Conservation (phyloP, 2,329 filamentous ascomycete genomes). For the Immersiporthe knoxdaviesiana region DNA sequence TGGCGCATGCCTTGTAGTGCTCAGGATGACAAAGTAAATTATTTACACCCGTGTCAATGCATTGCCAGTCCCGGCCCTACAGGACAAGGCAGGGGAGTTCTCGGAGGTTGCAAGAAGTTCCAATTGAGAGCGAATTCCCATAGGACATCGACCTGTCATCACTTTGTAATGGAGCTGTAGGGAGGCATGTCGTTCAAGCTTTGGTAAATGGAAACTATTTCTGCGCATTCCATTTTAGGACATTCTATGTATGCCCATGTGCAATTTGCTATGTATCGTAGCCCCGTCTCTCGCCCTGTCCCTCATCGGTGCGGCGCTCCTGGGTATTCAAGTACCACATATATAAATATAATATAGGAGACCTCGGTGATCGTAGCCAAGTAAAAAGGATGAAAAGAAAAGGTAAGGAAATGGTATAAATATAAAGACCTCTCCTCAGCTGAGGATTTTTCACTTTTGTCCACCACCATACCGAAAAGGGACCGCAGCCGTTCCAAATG, state of each 20-base stretch:
- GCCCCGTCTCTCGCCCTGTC: neutral
- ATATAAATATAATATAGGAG: neutral
- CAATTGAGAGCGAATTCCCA: neutral
- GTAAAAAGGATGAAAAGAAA: too few species aligned
- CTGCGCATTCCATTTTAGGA: neutral
- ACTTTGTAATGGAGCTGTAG: neutral
- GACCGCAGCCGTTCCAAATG: neutral
- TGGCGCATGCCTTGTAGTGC: neutral
- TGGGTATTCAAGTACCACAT: neutral
- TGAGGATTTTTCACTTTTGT: neutral
- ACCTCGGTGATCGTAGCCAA: neutral
- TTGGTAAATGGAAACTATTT: neutral
- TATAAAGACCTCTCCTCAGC: neutral
- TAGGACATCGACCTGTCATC: neutral
- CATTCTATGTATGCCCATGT: neutral
- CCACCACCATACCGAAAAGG: neutral
- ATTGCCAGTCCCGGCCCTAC: neutral
- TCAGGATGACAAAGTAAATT: too few species aligned
- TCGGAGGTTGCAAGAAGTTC: too few species aligned
- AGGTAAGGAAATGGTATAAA: slow-evolving; percentile 9
- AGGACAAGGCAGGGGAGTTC: neutral
- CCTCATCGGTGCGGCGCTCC: neutral
- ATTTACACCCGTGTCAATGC: neutral
- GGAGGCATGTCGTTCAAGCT: neutral
- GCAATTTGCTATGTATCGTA: neutral